A percentile compares a stretch with the other conserved stretches of the same genome.
phyloP scores from a whole-genome alignment of 495 filamentous ascomycete genomes.

The Podospora comata region DNA sequence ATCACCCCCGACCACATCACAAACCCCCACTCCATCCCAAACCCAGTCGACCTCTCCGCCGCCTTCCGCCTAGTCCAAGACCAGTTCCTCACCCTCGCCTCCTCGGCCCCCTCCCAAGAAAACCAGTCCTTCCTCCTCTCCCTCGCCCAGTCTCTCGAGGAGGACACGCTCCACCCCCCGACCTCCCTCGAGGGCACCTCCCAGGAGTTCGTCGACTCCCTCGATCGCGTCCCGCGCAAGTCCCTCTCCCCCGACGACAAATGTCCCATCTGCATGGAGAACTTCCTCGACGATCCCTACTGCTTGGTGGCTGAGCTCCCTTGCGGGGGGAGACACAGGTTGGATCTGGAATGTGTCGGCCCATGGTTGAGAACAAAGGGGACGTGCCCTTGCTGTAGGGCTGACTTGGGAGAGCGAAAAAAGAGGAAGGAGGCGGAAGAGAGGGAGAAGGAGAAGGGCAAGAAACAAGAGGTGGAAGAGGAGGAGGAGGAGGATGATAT shows the following conservation, averaged over 20 bases:
- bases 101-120: conserved; percentile 54
- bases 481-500: conserved; percentile 65
- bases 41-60: conserved; percentile 68
- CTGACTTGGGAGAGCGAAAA: conserved; percentile 73
- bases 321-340: conserved; percentile 75
- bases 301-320: conserved; percentile 85
- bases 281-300: conserved; percentile 73
- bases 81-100: conserved; percentile 43
- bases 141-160: conserved; percentile 62
- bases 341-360: conserved; percentile 91
- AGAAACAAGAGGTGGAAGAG: conserved; percentile 42
- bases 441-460: conserved; percentile 63
- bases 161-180: conserved; percentile 63
- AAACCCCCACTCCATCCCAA: conserved; percentile 65
- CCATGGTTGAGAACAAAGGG: conserved; percentile 88
- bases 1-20: conserved; percentile 39
- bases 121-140: conserved; percentile 58
- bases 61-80: conserved; percentile 53
- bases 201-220: conserved; percentile 73
- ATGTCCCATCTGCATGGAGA: conserved; percentile 85
- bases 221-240: conserved; percentile 77
- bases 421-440: conserved; percentile 52
- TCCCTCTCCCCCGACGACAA: conserved; percentile 60
- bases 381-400: conserved; percentile 84
- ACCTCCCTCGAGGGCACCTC: conserved; percentile 67